phyloP scores from a whole-genome alignment of 1,139 yeast species.

The Blastobotrys elegans region DNA sequence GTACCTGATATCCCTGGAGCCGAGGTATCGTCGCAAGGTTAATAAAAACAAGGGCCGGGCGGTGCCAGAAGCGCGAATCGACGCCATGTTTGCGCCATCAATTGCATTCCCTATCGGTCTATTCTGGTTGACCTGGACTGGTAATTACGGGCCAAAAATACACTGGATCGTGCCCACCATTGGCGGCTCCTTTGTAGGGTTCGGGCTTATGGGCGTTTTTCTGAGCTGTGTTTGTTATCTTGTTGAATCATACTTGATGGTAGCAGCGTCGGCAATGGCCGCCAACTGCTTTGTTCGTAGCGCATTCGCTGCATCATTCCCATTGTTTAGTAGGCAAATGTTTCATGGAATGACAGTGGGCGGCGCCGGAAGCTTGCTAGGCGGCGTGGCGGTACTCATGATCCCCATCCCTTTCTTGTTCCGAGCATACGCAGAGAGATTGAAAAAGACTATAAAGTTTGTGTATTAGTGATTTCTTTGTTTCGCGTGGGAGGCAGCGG shows the following conservation, averaged over 20 bases:
- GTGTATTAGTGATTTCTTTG: too few species aligned
- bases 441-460: not conserved
- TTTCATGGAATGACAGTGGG: constrained; percentile 68
- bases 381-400: constrained; percentile 57
- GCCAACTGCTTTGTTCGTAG: constrained; percentile 86
- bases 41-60: constrained; percentile 51
- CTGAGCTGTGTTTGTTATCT: constrained; percentile 76
- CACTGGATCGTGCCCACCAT: constrained; percentile 87
- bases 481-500: not conserved
- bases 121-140: constrained; percentile 84
- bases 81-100: constrained; percentile 67
- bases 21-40: constrained; percentile 39
- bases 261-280: constrained; percentile 89
- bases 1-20: constrained; percentile 23
- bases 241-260: constrained; percentile 69
- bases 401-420: constrained; percentile 76
- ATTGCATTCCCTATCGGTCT: constrained; percentile 71
- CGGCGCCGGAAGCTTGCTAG: constrained; percentile 81
- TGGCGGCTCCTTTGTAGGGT: constrained; percentile 67
- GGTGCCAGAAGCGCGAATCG: constrained; percentile 77
- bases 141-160: constrained; percentile 57
- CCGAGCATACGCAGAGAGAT: constrained; percentile 7
- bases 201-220: constrained; percentile 71
- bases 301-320: constrained; percentile 69
- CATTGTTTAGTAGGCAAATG: constrained; percentile 74